Evolutionary conservation across 768 basidiomycete species (phyloP), one percentile per base, ranked within the genome.

Genomic region (Naganishia antarctica): DNA sequence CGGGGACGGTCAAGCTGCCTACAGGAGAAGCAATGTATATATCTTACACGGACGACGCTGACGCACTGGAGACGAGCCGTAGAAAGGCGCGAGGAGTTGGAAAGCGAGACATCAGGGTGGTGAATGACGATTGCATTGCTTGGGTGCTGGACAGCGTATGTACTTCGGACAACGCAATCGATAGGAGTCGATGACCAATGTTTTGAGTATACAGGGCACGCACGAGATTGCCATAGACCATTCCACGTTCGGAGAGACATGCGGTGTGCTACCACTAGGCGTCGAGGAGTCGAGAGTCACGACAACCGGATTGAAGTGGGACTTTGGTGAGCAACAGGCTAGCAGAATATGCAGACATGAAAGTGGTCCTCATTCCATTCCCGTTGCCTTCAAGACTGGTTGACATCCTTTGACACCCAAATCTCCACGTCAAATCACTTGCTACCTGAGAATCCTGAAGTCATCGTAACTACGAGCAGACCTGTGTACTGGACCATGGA

Each of bases 401-500:
- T 80, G 67, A 96, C 92, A 0, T 89, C 86, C 0, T 90, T 98
- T 65, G 86, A 88, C 43, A 90, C 90, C 0, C 71, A 90, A 25
- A 76, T 99, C 0, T 98, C 94, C 0, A 96, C 93, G 0, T 97
- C 93, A 0, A 99, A 99, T 71, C 91, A 96, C 69, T 81, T 99
- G 7, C 74, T 90, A 0, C 85, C 86, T 0, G 81, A 82, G 1
- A 82, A 87, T 66, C 79, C 81, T 21, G 73, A 81, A 0, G 87
- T 96, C 5, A 84, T 82, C 73, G 80, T 97, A 58, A 83, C 83
- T 73, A 97, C 92, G 0, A 83, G 86, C 25, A 83, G 82, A 53
- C 88, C 91, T 0, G 87, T 99, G 45, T 87, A 90, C 84, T 99
- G 93, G 94, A 88, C 87, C 25, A 86, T 83, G 53, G 91, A 91